Evolutionary conservation across 2,329 filamentous ascomycete genomes (phyloP).

Genomic region (Fusarium neocosmosporiellum): DNA sequence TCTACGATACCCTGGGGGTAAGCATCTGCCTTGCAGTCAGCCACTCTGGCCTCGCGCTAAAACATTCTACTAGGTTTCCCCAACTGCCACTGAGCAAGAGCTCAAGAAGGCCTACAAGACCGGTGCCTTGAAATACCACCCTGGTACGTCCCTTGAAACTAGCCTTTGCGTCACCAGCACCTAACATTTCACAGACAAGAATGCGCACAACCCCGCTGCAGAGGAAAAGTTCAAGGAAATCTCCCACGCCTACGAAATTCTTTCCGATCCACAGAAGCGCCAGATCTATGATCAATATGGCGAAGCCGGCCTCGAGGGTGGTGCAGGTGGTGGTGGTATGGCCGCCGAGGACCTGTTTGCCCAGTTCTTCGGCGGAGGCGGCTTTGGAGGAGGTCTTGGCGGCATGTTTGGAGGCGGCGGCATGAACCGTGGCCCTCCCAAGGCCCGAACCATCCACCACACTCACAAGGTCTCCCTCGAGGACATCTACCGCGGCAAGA

Average conservation of each 20-base stretch:
- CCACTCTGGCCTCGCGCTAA: constrained; percentile 28
- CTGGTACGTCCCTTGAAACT: constrained; percentile 67
- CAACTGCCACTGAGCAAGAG: constrained; percentile 84
- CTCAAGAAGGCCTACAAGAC: constrained; percentile 93
- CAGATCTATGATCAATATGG: constrained; percentile 96
- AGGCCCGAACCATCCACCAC: constrained; percentile 97
- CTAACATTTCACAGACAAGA: constrained; percentile 78
- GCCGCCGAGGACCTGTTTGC: constrained; percentile 96
- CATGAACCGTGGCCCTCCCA: constrained; percentile 81
- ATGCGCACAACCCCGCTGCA: constrained; percentile 90
- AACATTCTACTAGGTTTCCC: constrained; percentile 69
- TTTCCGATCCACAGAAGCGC: constrained; percentile 93
- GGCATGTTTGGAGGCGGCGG: constrained; percentile 77
- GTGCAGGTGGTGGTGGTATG: constrained; percentile 84
- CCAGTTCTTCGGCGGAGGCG: constrained; percentile 87
- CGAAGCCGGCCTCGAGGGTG: constrained; percentile 94
- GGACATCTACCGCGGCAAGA: constrained; percentile 97
- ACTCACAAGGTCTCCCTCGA: constrained; percentile 98
- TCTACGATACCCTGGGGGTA: constrained; percentile 84
- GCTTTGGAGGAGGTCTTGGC: constrained; percentile 67
- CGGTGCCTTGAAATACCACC: constrained; percentile 84
- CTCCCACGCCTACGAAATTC: constrained; percentile 93
- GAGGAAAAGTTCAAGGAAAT: constrained; percentile 99
- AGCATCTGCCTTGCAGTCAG: constrained; percentile 44
- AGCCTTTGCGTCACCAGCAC: neutral